phyloP scores from a whole-genome alignment of 2,329 filamentous ascomycete species.

The Calonectria leucothoes region DNA sequence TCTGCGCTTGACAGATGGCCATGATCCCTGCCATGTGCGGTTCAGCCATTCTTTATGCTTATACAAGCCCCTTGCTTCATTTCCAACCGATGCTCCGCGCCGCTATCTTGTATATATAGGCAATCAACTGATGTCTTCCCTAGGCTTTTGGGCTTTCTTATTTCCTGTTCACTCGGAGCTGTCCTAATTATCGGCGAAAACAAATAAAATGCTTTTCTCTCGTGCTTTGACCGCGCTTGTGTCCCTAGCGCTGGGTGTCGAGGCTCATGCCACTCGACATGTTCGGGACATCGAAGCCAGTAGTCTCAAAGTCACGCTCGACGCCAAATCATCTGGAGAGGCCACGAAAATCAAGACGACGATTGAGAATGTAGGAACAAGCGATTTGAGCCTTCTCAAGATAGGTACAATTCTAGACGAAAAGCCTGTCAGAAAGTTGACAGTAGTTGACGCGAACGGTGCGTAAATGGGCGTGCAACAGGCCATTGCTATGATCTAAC shows the following conservation, averaged over 20 bases:
- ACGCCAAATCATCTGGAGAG: background rate
- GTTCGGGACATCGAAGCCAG: background rate
- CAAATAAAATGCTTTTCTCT: background rate
- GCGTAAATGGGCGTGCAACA: background rate
- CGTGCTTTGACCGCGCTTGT: background rate
- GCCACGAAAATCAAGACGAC: background rate
- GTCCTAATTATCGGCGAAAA: background rate
- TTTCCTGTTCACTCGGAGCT: background rate
- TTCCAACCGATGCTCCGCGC: background rate
- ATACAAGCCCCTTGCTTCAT: background rate
- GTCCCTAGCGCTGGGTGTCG: background rate
- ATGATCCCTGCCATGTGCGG: background rate
- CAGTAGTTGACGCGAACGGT: constrained; percentile 9
- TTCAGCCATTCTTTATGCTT: background rate
- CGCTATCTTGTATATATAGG: background rate
- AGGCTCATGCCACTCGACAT: background rate
- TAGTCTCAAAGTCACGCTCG: background rate
- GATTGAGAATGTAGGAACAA: background rate
- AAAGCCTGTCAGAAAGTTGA: constrained; percentile 28
- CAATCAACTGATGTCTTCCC: background rate
- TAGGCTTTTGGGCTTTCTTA: background rate
- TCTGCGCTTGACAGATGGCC: background rate
- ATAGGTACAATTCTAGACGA: constrained; percentile 27
- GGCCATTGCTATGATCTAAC: background rate
- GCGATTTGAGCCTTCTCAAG: background rate